phyloP scores from a whole-genome alignment of 371 early-diverging fungal genomes.

The Syncephalastrum monosporum region DNA sequence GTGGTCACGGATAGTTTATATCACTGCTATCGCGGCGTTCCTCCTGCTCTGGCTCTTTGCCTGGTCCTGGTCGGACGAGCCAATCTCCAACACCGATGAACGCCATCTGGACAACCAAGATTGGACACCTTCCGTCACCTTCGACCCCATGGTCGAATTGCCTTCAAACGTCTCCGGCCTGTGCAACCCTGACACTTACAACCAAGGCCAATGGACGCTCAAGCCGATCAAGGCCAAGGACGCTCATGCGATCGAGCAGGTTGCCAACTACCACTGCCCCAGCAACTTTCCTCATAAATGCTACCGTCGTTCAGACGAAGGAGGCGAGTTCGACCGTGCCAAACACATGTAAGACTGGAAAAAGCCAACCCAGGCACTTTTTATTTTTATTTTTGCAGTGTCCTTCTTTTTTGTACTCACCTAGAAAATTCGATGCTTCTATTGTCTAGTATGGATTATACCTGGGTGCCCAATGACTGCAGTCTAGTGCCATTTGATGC shows the following conservation, averaged over 20 bases:
- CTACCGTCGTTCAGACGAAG: constrained; percentile 26
- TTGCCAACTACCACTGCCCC: constrained; percentile 34
- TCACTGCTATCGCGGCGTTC: constrained; percentile 11
- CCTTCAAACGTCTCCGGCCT: constrained; percentile 12
- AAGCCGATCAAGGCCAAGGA: constrained; percentile 12
- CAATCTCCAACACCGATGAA: constrained; percentile 7
- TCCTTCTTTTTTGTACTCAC: no score
- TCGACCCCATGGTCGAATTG: constrained; percentile 9
- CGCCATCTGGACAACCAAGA: constrained; percentile 4
- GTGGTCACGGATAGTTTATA: constrained; percentile 10
- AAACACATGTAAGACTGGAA: constrained; percentile 24
- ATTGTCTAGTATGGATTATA: constrained; percentile 31
- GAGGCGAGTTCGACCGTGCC: constrained; percentile 28
- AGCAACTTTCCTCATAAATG: constrained; percentile 45
- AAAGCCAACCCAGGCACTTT: neutral
- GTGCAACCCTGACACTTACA: constrained; percentile 37
- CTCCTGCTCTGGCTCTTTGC: constrained; percentile 17
- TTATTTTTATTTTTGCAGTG: neutral
- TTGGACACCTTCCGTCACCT: neutral
- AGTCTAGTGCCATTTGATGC: constrained; percentile 25
- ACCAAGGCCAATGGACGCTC: constrained; percentile 37
- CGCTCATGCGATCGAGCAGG: constrained; percentile 17
- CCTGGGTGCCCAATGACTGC: constrained; percentile 38
- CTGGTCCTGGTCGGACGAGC: constrained; percentile 17
- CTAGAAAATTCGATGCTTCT: neutral